These are phyloP conservation scores for Podila verticillata DNA, from an alignment of 192 early-diverging fungal genomes.

Conservation along the genomic window DNA sequence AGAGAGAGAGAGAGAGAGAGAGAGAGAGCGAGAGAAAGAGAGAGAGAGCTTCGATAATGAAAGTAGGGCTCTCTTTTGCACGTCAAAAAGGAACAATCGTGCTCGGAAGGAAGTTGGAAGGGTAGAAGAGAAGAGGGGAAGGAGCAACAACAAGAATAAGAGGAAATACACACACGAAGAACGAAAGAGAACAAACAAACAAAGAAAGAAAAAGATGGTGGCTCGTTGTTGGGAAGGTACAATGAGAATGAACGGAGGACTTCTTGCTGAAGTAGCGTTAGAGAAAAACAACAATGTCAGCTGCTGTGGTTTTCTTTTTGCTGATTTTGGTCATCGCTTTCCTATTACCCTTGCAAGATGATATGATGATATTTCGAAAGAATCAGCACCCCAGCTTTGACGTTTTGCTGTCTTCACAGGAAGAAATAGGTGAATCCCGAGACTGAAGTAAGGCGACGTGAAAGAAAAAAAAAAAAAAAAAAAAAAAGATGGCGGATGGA, in stretches of 20 bases:
- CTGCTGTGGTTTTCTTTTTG: too few species aligned
- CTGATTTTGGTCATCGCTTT: too few species aligned
- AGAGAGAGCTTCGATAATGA: neutral
- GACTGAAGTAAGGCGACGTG: neutral
- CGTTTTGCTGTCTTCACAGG: neutral
- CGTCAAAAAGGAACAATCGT: neutral
- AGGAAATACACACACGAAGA: neutral
- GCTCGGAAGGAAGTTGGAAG: too few species aligned
- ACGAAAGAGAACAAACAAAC: neutral
- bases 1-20: neutral
- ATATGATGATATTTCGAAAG: too few species aligned
- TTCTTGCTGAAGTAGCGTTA: neutral
- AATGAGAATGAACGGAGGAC: neutral
- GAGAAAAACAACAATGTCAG: too few species aligned
- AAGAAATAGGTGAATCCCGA: neutral
- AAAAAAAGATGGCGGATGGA: neutral
- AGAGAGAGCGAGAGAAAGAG: neutral
- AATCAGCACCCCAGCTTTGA: too few species aligned
- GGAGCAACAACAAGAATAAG: slow-evolving; percentile 2
- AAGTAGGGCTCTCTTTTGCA: neutral
- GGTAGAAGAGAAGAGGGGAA: neutral
- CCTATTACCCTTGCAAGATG: too few species aligned
- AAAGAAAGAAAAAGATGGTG: neutral
- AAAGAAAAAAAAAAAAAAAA: neutral
- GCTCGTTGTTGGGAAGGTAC: neutral